Conservation (phyloP, 768 basidiomycete genomes). For the Naematelia aurantialba region DNA sequence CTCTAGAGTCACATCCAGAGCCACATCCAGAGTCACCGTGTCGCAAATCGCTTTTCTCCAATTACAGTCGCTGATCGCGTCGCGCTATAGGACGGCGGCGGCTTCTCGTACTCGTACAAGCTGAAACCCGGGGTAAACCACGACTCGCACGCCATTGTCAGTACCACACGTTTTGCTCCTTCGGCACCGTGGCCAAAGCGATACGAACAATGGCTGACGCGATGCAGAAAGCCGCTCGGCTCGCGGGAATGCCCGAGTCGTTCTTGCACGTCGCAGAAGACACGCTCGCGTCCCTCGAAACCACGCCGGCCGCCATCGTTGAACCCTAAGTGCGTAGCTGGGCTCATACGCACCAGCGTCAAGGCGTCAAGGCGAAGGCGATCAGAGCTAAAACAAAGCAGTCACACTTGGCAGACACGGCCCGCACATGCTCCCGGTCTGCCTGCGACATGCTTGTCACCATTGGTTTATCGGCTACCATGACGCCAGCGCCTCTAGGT, state of each 20-base stretch:
- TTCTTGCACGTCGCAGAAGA: slow-evolving; percentile 33
- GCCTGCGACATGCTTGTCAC: too few relatives aligned
- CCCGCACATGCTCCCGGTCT: too few relatives aligned
- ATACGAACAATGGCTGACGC: background rate
- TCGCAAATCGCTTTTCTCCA: slow-evolving; percentile 6
- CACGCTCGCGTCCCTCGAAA: slow-evolving; percentile 20
- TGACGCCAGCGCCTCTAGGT: too few relatives aligned
- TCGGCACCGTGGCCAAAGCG: background rate
- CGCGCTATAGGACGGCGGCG: slow-evolving; percentile 61
- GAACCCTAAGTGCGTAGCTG: too few relatives aligned
- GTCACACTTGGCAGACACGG: background rate
- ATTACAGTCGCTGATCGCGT: too few relatives aligned
- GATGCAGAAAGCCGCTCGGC: slow-evolving; percentile 70
- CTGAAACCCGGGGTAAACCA: slow-evolving; percentile 79
- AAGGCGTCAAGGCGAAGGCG: too few relatives aligned
- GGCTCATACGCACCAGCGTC: too few relatives aligned
- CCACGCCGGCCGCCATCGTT: background rate
- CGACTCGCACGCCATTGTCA: slow-evolving; percentile 68
- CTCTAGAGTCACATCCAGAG: background rate
- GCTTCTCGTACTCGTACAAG: slow-evolving; percentile 78
- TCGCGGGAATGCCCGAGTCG: slow-evolving; percentile 71
- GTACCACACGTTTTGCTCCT: slow-evolving; percentile 13
- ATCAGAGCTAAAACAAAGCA: too few relatives aligned
- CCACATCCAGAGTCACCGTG: background rate
- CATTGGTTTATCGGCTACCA: too few relatives aligned